Percentiles rank a stretch among this genome's conserved stretches.
phyloP scores from a whole-genome alignment of 2,329 filamentous ascomycete species.

The Graphilbum fragrans region DNA sequence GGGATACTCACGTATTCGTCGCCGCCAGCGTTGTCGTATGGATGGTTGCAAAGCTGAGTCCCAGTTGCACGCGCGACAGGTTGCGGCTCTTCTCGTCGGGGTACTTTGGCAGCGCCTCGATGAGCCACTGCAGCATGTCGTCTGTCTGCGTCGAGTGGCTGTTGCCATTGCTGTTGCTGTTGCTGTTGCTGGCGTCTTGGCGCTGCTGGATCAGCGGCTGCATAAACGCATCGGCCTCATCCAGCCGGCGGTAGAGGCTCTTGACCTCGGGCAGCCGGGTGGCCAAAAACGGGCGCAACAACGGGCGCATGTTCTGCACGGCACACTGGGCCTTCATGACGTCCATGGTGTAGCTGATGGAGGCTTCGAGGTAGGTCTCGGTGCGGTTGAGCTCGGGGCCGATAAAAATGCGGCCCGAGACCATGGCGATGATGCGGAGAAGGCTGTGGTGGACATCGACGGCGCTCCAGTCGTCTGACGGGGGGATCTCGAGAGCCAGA shows the following conservation, averaged over 20 bases:
- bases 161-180: too few relatives aligned
- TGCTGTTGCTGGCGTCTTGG: constrained; percentile 7
- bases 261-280: constrained; percentile 21
- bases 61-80: constrained; percentile 28
- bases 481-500: too few relatives aligned
- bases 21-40: neutral
- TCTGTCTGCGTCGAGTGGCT: constrained; percentile 28
- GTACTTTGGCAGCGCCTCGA: too few relatives aligned
- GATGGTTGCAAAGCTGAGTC: constrained; percentile 4
- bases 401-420: constrained; percentile 34
- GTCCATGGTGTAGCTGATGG: constrained; percentile 33
- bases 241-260: constrained; percentile 18
- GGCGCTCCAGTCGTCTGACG: constrained; percentile 29
- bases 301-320: constrained; percentile 16
- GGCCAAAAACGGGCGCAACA: constrained; percentile 22
- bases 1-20: neutral
- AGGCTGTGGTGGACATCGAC: constrained; percentile 27
- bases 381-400: constrained; percentile 31
- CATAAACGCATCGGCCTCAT: constrained; percentile 22
- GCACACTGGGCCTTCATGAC: constrained; percentile 22
- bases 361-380: constrained; percentile 30
- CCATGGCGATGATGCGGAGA: constrained; percentile 31
- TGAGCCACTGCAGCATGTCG: constrained; percentile 36
- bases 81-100: constrained; percentile 17
- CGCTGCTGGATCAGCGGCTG: constrained; percentile 14